Base-by-base conservation (phyloP, 805 yeast species). In the Ogataea glucozyma region DNA sequence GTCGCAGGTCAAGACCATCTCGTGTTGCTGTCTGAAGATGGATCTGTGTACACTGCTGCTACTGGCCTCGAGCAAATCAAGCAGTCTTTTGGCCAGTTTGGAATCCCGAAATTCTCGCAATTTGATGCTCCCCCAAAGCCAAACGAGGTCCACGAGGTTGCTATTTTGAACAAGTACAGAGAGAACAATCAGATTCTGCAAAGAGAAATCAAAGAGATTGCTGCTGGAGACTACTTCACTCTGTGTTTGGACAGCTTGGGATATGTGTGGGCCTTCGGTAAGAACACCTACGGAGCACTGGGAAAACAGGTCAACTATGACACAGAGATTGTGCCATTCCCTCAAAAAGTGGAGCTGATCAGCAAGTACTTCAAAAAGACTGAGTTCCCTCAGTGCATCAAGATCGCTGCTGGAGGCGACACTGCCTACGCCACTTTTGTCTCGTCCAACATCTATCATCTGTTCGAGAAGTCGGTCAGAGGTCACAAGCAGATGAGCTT, bases 241-340 rank as follows among this genome's bases (percentile, higher is more conserved):
- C 60, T 89, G 24, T 91, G 81, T 6, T 60, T 76, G n/a, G 91
- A 87, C 53, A 54, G 69, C 1, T 56, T 69, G n/a, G 93, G 91
- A 7, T 70, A 72, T 40, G 67, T 88, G n/a, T 85, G 84, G 78
- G 76, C 88, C 1, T 90, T 93, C 78, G 99, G 99, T 18, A 77
- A 78, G 44, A 91, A 91, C 61, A 71, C 78, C 3, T 79, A 67
- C 61, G 98, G 98, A n/a, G 91, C 93, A 57, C 70, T 91, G 42
- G 96, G 91, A 9, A 71, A 78, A 35, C 79, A 80, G 6, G 81
- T 85, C 36, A 70, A 76, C 17, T 79, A 79, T 58, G 79, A 78
- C 45, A 78, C 84, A 13, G 91, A 85, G 53, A 67, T 75, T 32
- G 72, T 83, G 34, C 78, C 95, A 4, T 77, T 80, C 29, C 99